Evolutionary conservation across 805 yeast species (phyloP).

Genomic region (Jamesozyma rosinii): DNA sequence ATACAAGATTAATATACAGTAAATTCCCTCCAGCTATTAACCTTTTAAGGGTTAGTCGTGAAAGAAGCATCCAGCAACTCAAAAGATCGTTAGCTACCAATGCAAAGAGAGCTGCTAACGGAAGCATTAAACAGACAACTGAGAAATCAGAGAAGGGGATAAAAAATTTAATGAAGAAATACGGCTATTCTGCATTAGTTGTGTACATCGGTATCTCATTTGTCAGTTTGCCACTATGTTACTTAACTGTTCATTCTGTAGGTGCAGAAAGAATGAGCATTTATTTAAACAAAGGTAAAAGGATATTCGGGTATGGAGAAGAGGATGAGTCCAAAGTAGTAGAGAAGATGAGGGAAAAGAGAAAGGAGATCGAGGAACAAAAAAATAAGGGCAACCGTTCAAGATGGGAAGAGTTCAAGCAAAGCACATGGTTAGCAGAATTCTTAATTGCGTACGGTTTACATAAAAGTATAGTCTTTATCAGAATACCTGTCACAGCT

Average conservation of each 20-base stretch:
- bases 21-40: background rate
- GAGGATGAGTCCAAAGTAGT: constrained; percentile 34
- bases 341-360: constrained; percentile 30
- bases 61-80: background rate
- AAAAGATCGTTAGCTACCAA: background rate
- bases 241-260: constrained; percentile 68
- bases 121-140: background rate
- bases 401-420: constrained; percentile 22
- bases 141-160: constrained; percentile 20
- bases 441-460: constrained; percentile 85
- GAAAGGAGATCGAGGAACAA: constrained; percentile 11
- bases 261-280: constrained; percentile 76
- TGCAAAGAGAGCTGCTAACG: background rate
- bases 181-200: constrained; percentile 86
- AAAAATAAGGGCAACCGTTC: constrained; percentile 11
- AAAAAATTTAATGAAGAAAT: constrained; percentile 66
- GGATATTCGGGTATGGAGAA: constrained; percentile 53
- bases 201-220: constrained; percentile 67
- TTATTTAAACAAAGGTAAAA: constrained; percentile 52
- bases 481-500: constrained; percentile 84
- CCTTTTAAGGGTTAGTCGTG: background rate
- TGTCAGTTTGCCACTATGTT: constrained; percentile 78
- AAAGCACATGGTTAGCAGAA: constrained; percentile 60
- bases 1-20: background rate
- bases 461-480: constrained; percentile 76